Base-by-base conservation (phyloP, 305 asterid genomes). In the Fraxinus baroniana region DNA sequence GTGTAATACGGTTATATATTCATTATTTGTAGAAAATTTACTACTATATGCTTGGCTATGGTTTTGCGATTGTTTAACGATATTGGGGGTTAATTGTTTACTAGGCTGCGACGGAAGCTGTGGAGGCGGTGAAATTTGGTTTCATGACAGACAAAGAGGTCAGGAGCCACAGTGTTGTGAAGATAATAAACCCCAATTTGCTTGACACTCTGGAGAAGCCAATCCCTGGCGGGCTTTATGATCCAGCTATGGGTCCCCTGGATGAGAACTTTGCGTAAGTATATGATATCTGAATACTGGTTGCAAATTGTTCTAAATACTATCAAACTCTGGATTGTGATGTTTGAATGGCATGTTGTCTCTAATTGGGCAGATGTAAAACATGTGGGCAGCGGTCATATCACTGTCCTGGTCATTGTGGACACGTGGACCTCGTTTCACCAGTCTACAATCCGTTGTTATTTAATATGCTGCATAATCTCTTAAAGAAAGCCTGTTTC, bases 351-450 rank as follows among this genome's bases (percentile, higher is more conserved):
- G 36, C 35, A 55, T 57, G 17, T 36, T 55, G 28, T 32, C 66
- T 71, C 74, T 79, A 62, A 62, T 60, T 37, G n/a, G 87, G 95
- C 93, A 96, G 99, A 12, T 96, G 99, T 86, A 87, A 89, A 84
- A 79, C 94, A 24, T 96, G 99, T 86, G 97, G 97, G 83, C 94
- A 83, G 88, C 83, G 91, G 33, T 60, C 88, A 22, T 80, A 10
- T 78, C 78, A 75, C 70, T 96, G 98, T 83, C 62, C 87, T 17
- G 99, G 99, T 80, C 98, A 96, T 84, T 96, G 95, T 87, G 99
- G 99, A 62, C 94, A 94, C 74, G 93, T 96, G 37, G 97, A 93
- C 75, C 98, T 96, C 46, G 97, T 92, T 82, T 91, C 89, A 0
- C 88, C 95, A 2, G 92, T 84, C 78, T 96, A 90, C 84, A 96